Evolutionary conservation across 306 rosid species (phyloP).

Genomic region (Prunus dulcis): DNA sequence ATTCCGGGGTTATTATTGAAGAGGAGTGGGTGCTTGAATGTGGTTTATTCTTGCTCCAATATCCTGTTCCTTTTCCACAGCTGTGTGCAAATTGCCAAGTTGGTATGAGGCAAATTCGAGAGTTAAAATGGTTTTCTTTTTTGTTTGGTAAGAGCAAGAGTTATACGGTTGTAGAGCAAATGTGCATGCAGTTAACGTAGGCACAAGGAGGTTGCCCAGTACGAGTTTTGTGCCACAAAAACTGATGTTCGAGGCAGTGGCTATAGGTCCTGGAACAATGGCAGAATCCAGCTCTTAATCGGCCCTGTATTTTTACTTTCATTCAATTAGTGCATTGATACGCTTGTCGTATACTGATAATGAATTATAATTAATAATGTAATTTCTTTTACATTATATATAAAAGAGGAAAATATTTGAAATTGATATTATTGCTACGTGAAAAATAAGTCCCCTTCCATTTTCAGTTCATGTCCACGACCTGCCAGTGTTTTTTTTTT

Average conservation of each 20-base stretch:
- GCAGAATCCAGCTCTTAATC: background rate
- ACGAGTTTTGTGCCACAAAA: background rate
- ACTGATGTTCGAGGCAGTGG: background rate
- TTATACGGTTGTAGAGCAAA: background rate
- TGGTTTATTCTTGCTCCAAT: background rate
- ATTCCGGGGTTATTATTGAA: background rate
- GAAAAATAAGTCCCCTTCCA: background rate
- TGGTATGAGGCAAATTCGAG: no score
- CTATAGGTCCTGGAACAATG: background rate
- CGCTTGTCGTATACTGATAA: background rate
- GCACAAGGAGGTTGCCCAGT: background rate
- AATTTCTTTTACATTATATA: no score
- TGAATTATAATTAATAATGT: no score
- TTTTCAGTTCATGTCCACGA: background rate
- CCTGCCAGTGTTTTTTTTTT: background rate
- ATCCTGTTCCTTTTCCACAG: background rate
- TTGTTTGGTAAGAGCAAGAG: background rate
- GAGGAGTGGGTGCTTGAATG: background rate
- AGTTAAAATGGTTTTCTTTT: no score
- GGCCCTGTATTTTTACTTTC: background rate
- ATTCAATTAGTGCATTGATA: background rate
- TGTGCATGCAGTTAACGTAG: background rate
- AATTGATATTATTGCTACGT: no score
- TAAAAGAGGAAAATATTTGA: no score
- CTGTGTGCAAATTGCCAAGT: no score